Base-by-base conservation (phyloP, 768 basidiomycete genomes). In the Trametopsis cervina region DNA sequence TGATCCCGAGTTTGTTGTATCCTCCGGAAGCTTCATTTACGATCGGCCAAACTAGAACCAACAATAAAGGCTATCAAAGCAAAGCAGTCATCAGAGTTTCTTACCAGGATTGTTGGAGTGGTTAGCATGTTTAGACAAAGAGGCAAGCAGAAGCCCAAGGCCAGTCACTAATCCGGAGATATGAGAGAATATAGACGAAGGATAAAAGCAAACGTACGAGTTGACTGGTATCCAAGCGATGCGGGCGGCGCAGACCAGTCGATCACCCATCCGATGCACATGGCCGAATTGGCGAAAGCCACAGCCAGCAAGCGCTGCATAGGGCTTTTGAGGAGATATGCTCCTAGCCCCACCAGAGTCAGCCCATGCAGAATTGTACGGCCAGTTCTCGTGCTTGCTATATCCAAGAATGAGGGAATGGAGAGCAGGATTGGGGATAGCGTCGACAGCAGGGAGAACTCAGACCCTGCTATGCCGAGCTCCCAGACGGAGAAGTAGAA, bases 401-500 rank as follows among this genome's bases (percentile, higher is more conserved):
- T 76, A 3, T 63, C 59, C 26, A 70, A 65, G 22, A 84, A 36
- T 1, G 70, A 61, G 1, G 69, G 56, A 36, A 76, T 62, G 0
- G 74, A 68, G 11, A 93, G 72, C 12, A 89, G 59, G 4, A 75
- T 53, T 0, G 89, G 88, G 0, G 90, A 80, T 22, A 94, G 74
- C 6, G 80, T 78, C 6, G 77, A 74, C 7, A 93, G 68, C 2
- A 90, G 66, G 0, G 89, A 77, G 13, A 89, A 70, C 60, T 95
- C 92, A 27, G 83, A 78, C 4, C 92, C 92, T 10, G 86, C 80
- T 24, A 94, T 73, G 22, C 85, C 89, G 15, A 93, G 80, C 60
- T 89, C 77, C 91, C 91, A 93, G 17, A 95, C 80, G 21, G 88
- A 91, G 68, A 90, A 94, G 66, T 93, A 94, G 69, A 94, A 94